Evolutionary conservation across 164 flowering plant genomes (phyloP).

Genomic region (Macadamia tetraphylla): DNA sequence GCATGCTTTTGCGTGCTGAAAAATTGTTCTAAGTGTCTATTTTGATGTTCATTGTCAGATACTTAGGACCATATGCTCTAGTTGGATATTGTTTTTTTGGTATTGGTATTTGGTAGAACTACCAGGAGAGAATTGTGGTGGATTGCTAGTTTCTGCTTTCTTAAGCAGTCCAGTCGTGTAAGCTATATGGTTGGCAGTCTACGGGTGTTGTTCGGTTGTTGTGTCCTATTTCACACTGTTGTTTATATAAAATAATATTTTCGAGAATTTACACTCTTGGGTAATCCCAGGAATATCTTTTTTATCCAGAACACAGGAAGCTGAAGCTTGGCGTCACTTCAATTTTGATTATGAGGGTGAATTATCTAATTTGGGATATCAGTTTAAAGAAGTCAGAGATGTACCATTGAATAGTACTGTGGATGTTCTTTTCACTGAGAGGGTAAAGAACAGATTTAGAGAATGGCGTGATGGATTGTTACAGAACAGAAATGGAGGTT

Average conservation of each 20-base stretch:
- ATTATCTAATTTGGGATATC: slow-evolving; percentile 15
- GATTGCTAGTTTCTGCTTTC: too few relatives aligned
- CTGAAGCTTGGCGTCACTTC: slow-evolving; percentile 43
- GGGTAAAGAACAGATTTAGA: slow-evolving; percentile 57
- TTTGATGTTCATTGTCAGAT: too few relatives aligned
- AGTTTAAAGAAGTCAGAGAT: slow-evolving; percentile 28
- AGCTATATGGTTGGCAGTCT: neutral
- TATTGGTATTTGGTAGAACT: too few relatives aligned
- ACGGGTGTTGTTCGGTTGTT: neutral
- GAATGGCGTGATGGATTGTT: slow-evolving; percentile 66
- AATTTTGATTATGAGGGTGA: slow-evolving; percentile 27
- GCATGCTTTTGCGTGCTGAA: too few relatives aligned
- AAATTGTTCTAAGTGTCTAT: too few relatives aligned
- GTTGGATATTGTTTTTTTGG: too few relatives aligned
- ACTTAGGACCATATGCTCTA: too few relatives aligned
- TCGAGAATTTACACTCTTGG: slow-evolving; percentile 33
- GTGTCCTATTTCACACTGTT: neutral
- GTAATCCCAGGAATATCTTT: slow-evolving; percentile 89
- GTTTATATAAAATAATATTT: slow-evolving; percentile 5
- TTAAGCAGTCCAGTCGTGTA: too few relatives aligned
- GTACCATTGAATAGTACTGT: slow-evolving; percentile 38
- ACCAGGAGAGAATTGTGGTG: too few relatives aligned
- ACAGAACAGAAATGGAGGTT: slow-evolving; percentile 15
- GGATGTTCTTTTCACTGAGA: slow-evolving; percentile 70
- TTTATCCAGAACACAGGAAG: slow-evolving; percentile 91